Base-by-base conservation (phyloP, 331 rosid genomes). In the Erythrophleum ivorense region DNA sequence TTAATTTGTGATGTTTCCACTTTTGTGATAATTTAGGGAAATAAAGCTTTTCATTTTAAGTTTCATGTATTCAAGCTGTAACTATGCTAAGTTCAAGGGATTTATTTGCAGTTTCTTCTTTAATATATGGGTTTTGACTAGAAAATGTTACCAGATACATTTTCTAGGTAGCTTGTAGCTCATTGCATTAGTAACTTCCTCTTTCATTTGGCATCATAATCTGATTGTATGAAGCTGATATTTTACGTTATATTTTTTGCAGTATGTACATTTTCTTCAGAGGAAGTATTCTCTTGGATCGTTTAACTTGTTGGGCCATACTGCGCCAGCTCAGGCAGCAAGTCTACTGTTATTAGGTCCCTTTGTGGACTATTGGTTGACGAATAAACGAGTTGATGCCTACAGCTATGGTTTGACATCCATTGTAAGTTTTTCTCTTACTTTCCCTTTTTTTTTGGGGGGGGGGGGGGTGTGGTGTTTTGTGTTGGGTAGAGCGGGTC, bases 281-380 rank as follows among this genome's bases (percentile, higher is more conserved):
- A 88, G 97, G 81, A 95, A 93, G 86, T 93, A 95, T 84, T 91
- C 99, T 73, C 93, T 95, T 38, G 94, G 99, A 71, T 95, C 99
- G 16, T 95, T 95, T 90, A 91, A 93, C 82, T 86, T 95, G 85
- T 80, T 95, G 85, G 96, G 96, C 71, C 98, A 95, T 57, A 95
- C 97, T n/a, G 99, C 99, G 14, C 99, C 98, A 34, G 94, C 92
- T 12, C 99, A 95, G 82, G 99, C 99, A 9, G 65, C 87, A 66
- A 90, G 97, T 41, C 82, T 95, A 77, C 85, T 95, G 60, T 34
- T 93, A 76, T 12, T 84, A 10, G 99, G 99, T 24, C 99, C 99
- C 66, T 91, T 95, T 73, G 78, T 93, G 66, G 99, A 95, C 86
- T 91, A 89, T 79, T 90, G 97, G 97, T 84, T 95, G 89, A 95